phyloP scores from a whole-genome alignment of 345 rosid genomes.

The Bruguiera parviflora region DNA sequence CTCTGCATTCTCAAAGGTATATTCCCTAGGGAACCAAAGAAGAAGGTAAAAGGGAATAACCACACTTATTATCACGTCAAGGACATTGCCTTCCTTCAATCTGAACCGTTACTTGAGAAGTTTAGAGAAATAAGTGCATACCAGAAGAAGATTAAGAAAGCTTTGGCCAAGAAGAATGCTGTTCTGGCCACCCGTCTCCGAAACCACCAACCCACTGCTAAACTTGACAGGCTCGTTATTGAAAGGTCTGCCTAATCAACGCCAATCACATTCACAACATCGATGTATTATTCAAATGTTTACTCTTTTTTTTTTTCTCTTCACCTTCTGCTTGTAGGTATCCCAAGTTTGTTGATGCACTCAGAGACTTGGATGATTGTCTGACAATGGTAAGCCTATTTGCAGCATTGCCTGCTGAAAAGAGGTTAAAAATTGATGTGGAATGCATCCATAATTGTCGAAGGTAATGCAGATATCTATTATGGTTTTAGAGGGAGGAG shows the following conservation, averaged over 20 bases:
- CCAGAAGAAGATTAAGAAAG: slow-evolving; percentile 70
- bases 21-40: slow-evolving; percentile 89
- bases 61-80: slow-evolving; percentile 93
- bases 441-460: slow-evolving; percentile 78
- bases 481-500: not conserved
- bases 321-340: slow-evolving; percentile 43
- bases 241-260: slow-evolving; percentile 57
- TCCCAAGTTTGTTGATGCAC: slow-evolving; percentile 79
- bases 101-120: slow-evolving; percentile 84
- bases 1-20: slow-evolving; percentile 79
- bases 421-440: slow-evolving; percentile 72
- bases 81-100: slow-evolving; percentile 77
- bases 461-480: slow-evolving; percentile 40
- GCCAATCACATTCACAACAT: not conserved
- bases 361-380: slow-evolving; percentile 94
- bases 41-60: slow-evolving; percentile 89
- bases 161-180: slow-evolving; percentile 71
- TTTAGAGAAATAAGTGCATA: slow-evolving; percentile 74
- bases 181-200: slow-evolving; percentile 62
- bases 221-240: slow-evolving; percentile 59
- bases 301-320: not conserved
- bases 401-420: slow-evolving; percentile 80
- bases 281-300: not conserved
- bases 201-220: slow-evolving; percentile 69
- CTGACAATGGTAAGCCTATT: slow-evolving; percentile 91